Base-by-base conservation (phyloP, 768 basidiomycete species). In the Trametes cubensis region DNA sequence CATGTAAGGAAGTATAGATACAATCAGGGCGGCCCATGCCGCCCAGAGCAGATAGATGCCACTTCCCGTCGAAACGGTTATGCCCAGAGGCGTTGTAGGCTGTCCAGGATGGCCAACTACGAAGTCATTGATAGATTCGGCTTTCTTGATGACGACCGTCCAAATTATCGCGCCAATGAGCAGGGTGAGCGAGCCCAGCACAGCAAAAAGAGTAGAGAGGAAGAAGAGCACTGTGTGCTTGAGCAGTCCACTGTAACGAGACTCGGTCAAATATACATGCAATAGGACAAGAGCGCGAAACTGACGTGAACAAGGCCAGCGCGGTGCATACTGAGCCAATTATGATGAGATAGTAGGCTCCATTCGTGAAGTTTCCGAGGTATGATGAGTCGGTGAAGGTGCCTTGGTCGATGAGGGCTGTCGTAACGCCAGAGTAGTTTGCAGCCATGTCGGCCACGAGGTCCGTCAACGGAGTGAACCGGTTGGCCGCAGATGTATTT, bases 31-130 rank as follows among this genome's bases (percentile, higher is more conserved):
- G 26, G 80, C 88, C 70, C 89, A 90, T 4, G 89, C 83, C 0
- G 87, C 87, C 92, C 92, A 94, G 11, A 84, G 76, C 48, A 93
- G 74, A 73, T 79, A 85, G 58, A 92, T 69, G 21, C 82, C 91
- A 53, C 78, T 75, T 15, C 89, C 91, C 14, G 78, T 76, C 0
- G 86, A 80, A 8, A 92, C 81, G 14, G 76, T 71, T 45, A 94
- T 88, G 41, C 89, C 91, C 38, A 91, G 71, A 4, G 80, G 73
- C 34, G 34, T 34, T 20, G 80, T 69, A 34, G 74, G 73, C 52
- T 70, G 67, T 39, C 68, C 64, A 26, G 75, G 69, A 44, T 70
- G 69, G 2, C 75, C 76, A 51, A 87, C 73, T 34, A 80, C 64
- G 61, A 83, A 66, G 26, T 74, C 69, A 68, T 92, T 92, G 63